Evolutionary conservation across 2,329 filamentous ascomycete genomes (phyloP).

Genomic region (Cladosporium sp.): DNA sequence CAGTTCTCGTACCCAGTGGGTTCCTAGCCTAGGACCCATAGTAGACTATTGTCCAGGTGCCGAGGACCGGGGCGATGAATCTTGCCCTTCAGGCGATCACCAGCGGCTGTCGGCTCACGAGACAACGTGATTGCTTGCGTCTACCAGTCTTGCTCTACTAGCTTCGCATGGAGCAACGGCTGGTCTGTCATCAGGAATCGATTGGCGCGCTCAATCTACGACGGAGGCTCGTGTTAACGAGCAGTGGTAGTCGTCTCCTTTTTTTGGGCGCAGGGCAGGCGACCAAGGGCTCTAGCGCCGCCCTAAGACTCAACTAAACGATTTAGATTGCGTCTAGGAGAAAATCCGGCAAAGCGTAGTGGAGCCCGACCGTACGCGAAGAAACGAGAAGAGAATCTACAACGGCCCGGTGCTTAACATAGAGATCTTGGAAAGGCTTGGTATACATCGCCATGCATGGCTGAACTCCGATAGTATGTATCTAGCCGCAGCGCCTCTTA

Average conservation of each 20-base stretch:
- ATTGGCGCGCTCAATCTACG: neutral
- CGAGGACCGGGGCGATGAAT: constrained; percentile 1
- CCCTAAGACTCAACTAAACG: too few species aligned
- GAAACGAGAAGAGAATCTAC: constrained; percentile 5
- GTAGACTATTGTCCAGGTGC: constrained; percentile 3
- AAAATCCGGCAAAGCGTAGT: constrained; percentile 2
- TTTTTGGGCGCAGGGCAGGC: neutral
- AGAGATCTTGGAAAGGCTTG: constrained; percentile 6
- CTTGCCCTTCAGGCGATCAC: constrained; percentile 1
- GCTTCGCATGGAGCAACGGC: neutral
- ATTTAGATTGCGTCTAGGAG: neutral
- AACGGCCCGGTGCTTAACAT: constrained; percentile 6
- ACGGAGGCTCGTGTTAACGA: neutral
- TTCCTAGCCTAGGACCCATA: neutral
- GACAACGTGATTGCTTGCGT: neutral
- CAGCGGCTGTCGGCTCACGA: neutral
- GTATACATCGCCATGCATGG: neutral
- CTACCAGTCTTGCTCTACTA: constrained; percentile 3
- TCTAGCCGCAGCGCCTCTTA: too few species aligned
- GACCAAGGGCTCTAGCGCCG: neutral
- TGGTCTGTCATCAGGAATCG: constrained; percentile 5
- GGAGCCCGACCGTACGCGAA: constrained; percentile 7
- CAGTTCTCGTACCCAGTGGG: constrained; percentile 7
- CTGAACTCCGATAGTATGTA: too few species aligned
- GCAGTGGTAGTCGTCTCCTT: constrained; percentile 3